Conservation (phyloP, 2,329 filamentous ascomycete species). For the Colletotrichum endophyticum region DNA sequence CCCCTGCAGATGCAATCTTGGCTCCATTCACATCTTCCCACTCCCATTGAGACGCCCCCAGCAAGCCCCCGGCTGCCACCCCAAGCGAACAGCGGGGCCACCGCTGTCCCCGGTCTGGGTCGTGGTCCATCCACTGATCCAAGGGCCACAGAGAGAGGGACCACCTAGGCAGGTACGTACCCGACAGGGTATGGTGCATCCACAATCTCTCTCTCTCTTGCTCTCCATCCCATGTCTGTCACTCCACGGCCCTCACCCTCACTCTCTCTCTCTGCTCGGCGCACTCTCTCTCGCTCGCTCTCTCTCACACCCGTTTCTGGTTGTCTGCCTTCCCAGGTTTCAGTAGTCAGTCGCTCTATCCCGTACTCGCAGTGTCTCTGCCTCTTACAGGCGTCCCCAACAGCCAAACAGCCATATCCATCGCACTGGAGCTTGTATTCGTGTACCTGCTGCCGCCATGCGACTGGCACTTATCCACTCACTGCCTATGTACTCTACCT, state of each 20-base stretch:
- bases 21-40: slow-evolving; percentile 13
- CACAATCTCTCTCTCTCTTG: slow-evolving; percentile 8
- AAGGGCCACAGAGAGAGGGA: not conserved
- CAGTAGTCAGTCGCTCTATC: not conserved
- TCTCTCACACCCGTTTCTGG: not conserved
- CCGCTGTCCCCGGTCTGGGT: slow-evolving; percentile 7
- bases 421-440: not conserved
- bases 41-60: slow-evolving; percentile 7
- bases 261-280: not conserved
- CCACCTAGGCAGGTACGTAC: not conserved
- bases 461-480: not conserved
- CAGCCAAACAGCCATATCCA: not conserved
- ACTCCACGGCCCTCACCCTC: slow-evolving; percentile 8
- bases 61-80: not conserved
- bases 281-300: not conserved
- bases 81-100: not conserved
- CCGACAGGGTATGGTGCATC: not conserved
- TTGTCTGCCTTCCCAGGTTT: not conserved
- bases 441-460: not conserved
- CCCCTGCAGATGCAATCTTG: slow-evolving; percentile 4
- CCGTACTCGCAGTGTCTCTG: slow-evolving; percentile 4
- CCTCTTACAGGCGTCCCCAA: not conserved
- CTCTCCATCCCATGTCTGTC: slow-evolving; percentile 12
- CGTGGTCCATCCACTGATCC: not conserved
- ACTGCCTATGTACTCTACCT: not conserved